A percentile compares a stretch with the other conserved stretches of the same genome.
phyloP scores from a whole-genome alignment of 257 asterid species.

The Lantana camara region DNA sequence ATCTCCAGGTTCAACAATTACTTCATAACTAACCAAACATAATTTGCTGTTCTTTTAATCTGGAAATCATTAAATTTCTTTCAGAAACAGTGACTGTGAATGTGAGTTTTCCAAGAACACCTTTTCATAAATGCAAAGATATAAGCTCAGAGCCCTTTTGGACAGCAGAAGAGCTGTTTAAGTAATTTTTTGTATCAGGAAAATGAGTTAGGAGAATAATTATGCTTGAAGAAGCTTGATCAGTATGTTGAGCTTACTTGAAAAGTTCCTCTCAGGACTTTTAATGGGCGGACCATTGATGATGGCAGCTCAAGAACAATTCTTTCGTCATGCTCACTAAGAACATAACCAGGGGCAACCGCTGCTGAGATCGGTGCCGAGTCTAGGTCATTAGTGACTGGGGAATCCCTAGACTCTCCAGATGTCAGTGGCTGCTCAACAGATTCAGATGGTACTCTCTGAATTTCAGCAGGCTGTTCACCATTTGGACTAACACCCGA shows the following conservation, averaged over 20 bases:
- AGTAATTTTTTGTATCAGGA: constrained; percentile 14
- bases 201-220: constrained; percentile 20
- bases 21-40: constrained; percentile 13
- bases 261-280: constrained; percentile 84
- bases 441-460: constrained; percentile 47
- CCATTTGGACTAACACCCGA: constrained; percentile 46
- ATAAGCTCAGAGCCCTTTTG: constrained; percentile 20
- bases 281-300: constrained; percentile 89
- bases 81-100: neutral
- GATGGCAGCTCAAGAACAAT: constrained; percentile 94
- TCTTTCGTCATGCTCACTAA: constrained; percentile 85
- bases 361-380: constrained; percentile 50
- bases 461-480: constrained; percentile 49
- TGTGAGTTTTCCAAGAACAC: constrained; percentile 9
- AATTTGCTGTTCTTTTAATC: too few relatives aligned
- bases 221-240: constrained; percentile 13
- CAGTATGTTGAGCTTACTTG: constrained; percentile 64
- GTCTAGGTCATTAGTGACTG: constrained; percentile 51
- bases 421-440: constrained; percentile 51
- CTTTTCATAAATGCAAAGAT: constrained; percentile 16
- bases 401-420: constrained; percentile 42
- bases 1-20: constrained; percentile 21
- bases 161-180: neutral
- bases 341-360: constrained; percentile 90
- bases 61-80: neutral